Evolutionary conservation across 2,329 filamentous ascomycete genomes (phyloP), one percentile per base, ranked within the genome.

Genomic region (Trichophyton verrucosum): DNA sequence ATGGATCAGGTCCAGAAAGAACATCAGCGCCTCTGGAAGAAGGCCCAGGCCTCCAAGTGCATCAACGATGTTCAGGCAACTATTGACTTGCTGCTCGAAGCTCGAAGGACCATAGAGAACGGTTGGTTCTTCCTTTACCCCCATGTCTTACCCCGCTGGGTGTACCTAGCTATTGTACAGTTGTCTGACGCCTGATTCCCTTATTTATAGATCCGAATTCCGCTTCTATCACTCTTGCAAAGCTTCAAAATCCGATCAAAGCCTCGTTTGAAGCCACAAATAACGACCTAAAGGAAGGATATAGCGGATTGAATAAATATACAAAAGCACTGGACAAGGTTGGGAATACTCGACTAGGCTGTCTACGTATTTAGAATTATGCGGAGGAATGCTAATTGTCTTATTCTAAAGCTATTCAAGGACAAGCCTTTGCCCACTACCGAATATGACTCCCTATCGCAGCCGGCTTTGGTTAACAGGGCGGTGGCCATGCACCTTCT

Each of bases 401-500:
- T 15, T 62, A 40, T 64, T 1, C 63, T 38, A 38, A 38, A 85
- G 80, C 82, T 87, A 68, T 87, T 85, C 70, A 86, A 86, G 75
- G 81, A 83, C 63, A 82, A 82, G 63, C 83, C 85, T 13, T 78
- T 88, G 13, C 84, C 92, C 0, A 88, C 86, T 13, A 87, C 85
- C 68, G 88, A 91, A 61, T 86, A 90, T 68, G 90, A 95, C 73
- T 87, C 86, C 38, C 84, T 96, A 73, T 85, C 84, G 1, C 85
- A 95, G 65, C 82, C 87, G 3, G 79, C 81, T 15, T 80, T 96
- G 11, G 89, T 97, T 70, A 95, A 96, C 75, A 85, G 91, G 61
- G 92, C 94, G 5, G 95, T 99, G 67, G 89, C 89, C 8, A 96
- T 97, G 91, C 94, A 99, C 71, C 82, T 99, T 22, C 81, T 99